Conservation (phyloP, 768 basidiomycete species). For the Hemileccinum rubropunctum region DNA sequence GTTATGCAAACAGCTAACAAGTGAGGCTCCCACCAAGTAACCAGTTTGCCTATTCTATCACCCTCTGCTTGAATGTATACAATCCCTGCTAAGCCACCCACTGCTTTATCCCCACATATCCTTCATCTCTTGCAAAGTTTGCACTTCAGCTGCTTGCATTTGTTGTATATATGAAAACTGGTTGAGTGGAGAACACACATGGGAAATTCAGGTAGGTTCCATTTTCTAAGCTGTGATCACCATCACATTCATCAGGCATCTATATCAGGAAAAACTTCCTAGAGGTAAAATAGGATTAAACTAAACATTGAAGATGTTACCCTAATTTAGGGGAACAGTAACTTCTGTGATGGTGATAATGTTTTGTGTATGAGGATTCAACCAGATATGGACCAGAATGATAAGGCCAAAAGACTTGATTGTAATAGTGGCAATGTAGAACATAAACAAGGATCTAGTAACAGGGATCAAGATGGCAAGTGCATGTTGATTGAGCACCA, state of each 20-base stretch:
- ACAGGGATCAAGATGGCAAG: too few relatives aligned
- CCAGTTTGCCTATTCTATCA: conserved; percentile 28
- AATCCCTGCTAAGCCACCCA: too few relatives aligned
- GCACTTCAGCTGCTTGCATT: conserved; percentile 3
- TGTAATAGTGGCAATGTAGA: too few relatives aligned
- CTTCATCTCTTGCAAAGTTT: conserved; percentile 18
- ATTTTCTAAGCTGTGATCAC: not conserved
- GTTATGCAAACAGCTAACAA: not conserved
- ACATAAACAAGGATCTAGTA: too few relatives aligned
- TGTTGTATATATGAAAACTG: conserved; percentile 12
- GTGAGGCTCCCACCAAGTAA: conserved; percentile 21
- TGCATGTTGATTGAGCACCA: too few relatives aligned
- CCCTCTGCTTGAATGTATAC: conserved; percentile 29
- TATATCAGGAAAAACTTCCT: conserved; percentile 13
- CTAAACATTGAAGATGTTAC: too few relatives aligned
- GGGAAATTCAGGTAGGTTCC: conserved; percentile 24
- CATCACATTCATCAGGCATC: conserved; percentile 29
- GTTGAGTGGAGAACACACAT: conserved; percentile 14
- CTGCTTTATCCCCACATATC: conserved; percentile 24
- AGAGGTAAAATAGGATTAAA: too few relatives aligned
- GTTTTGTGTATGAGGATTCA: too few relatives aligned
- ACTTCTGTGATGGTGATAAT: too few relatives aligned
- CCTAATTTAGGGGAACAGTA: too few relatives aligned
- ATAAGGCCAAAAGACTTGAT: too few relatives aligned
- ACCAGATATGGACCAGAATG: too few relatives aligned